A percentile compares a stretch with the other conserved stretches of the same genome.
These are phyloP conservation scores for Scalesia atractyloides DNA, from an alignment of 129 eudicot genomes.

Conservation along the genomic window DNA sequence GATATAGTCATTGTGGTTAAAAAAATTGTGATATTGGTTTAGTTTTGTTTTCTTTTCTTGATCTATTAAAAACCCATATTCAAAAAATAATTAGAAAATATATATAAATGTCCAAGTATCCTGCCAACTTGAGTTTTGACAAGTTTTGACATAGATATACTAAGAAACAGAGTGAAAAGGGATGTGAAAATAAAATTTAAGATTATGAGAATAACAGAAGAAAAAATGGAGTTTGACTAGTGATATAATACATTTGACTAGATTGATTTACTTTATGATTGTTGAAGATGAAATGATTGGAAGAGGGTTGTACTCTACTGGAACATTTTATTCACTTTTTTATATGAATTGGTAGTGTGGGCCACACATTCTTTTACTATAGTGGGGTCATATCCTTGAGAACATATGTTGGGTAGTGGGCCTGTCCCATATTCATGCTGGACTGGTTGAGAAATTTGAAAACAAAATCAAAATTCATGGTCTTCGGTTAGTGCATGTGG, in stretches of 20 bases:
- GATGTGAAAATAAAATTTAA: too few relatives aligned
- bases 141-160: too few relatives aligned
- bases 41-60: neutral
- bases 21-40: too few relatives aligned
- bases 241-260: conserved; percentile 20
- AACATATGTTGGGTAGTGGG: conserved; percentile 31
- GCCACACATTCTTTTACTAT: conserved; percentile 18
- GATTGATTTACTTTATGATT: conserved; percentile 23
- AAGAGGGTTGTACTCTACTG: conserved; percentile 26
- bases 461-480: conserved; percentile 34
- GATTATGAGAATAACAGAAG: too few relatives aligned
- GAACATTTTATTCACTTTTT: conserved; percentile 38
- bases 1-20: too few relatives aligned
- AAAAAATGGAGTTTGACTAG: conserved; percentile 17
- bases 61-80: neutral
- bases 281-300: conserved; percentile 34
- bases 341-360: conserved; percentile 33
- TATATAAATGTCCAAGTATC: neutral
- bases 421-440: conserved; percentile 39
- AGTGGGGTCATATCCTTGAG: conserved; percentile 28
- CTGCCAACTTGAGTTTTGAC: neutral
- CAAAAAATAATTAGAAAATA: neutral
- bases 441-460: conserved; percentile 33
- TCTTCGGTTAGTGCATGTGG: conserved; percentile 35
- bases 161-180: too few relatives aligned